Percentiles rank a stretch among this genome's conserved stretches.
Conservation (phyloP, 1,284 basidiomycete species). For the Cerrena zonata region DNA sequence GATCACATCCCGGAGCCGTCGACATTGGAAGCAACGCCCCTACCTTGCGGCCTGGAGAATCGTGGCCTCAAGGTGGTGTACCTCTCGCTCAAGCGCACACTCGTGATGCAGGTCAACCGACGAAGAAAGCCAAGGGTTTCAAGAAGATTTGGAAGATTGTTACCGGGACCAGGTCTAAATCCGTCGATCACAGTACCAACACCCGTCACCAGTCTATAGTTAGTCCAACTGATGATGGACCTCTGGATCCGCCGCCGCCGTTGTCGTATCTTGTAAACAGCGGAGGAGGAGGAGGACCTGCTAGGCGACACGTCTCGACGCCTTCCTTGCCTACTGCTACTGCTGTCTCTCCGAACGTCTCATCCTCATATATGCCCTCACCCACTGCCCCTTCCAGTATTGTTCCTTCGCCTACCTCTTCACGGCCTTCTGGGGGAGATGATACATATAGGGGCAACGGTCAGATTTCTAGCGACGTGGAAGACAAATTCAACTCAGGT, state of each 20-base stretch:
- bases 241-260: conserved; percentile 79
- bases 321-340: conserved; percentile 56
- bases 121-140: conserved; percentile 75
- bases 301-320: conserved; percentile 58
- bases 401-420: conserved; percentile 67
- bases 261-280: conserved; percentile 77
- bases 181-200: conserved; percentile 23
- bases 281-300: conserved; percentile 34
- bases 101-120: conserved; percentile 33
- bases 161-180: conserved; percentile 48
- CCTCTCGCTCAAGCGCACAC: conserved; percentile 18
- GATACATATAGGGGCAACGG: conserved; percentile 23
- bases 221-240: conserved; percentile 58
- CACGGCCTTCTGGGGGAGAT: conserved; percentile 51
- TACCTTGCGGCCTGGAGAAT: conserved; percentile 47
- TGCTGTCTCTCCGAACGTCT: conserved; percentile 51
- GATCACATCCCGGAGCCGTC: conserved; percentile 33
- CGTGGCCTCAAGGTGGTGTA: conserved; percentile 44
- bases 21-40: conserved; percentile 36
- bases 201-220: conserved; percentile 38
- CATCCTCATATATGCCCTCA: conserved; percentile 53
- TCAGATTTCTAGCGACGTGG: conserved; percentile 19
- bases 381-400: conserved; percentile 68
- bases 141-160: conserved; percentile 81
- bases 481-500: conserved; percentile 19